phyloP scores from a whole-genome alignment of 257 asterid species.

The Solanum infundibuliforme region DNA sequence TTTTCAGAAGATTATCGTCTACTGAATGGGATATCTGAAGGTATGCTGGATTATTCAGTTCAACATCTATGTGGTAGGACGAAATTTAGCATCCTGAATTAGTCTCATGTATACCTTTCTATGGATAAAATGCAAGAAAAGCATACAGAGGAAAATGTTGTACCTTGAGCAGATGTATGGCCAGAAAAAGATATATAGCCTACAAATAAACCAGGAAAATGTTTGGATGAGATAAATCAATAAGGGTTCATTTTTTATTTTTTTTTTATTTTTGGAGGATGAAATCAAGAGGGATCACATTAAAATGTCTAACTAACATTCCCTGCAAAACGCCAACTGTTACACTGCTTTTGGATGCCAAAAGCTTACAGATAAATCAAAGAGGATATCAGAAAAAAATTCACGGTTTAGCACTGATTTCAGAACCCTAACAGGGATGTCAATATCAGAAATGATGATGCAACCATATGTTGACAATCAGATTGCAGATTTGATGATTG shows the following conservation, averaged over 20 bases:
- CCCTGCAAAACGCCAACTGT: background rate
- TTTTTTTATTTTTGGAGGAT: background rate
- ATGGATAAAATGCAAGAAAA: background rate
- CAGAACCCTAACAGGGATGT: background rate
- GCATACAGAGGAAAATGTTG: background rate
- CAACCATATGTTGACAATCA: background rate
- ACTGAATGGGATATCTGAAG: conserved; percentile 49
- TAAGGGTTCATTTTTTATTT: background rate
- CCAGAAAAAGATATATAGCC: conserved; percentile 50
- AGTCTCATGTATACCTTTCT: background rate
- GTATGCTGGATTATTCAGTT: conserved; percentile 54
- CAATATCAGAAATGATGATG: background rate
- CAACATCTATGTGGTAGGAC: conserved; percentile 22
- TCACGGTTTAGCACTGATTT: background rate
- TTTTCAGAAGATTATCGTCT: conserved; percentile 45
- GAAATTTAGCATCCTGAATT: background rate
- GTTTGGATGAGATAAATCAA: background rate
- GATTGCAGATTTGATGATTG: background rate
- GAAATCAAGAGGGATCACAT: background rate
- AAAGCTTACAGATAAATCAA: background rate
- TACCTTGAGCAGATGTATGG: conserved; percentile 46
- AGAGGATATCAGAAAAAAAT: background rate
- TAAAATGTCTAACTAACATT: background rate
- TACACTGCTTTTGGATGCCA: background rate
- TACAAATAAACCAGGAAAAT: conserved; percentile 19